Base-by-base conservation (phyloP, 257 asterid genomes). In the Rehmannia glutinosa region DNA sequence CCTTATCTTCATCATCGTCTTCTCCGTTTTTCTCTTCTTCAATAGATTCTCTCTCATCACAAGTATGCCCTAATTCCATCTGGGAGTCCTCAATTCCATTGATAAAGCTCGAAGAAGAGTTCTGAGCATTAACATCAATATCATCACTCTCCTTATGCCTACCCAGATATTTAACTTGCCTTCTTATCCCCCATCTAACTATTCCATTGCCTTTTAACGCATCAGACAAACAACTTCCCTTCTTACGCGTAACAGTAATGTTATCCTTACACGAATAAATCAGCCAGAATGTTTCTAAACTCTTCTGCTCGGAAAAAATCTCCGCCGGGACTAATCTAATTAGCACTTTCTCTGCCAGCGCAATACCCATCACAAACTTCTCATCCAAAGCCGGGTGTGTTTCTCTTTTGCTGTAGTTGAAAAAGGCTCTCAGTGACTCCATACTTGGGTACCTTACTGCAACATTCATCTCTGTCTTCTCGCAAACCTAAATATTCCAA, bases 371-470 rank as follows among this genome's bases (percentile, higher is more conserved):
- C 28, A 83, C 86, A 53, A 93, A 88, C 75, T 85, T 86, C 80
- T 90, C 94, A 11, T 93, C 97, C 64, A 90, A 63, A 25, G 89
- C 82, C 3, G 99, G 99, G 79, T 88, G 92, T 21, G 94, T 85
- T 52, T 83, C 92, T 60, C n/a, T 82, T 80, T 36, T 66, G 72
- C 84, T 84, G 77, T 79, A 86, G 77, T 73, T 74, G 70, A 93
- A 86, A 64, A 80, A 90, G 27, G 81, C 82, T 25, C 76, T 76
- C 4, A 93, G 78, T 1, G 97, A 86, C 52, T 84, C 82, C 85
- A 77, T 65, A 64, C 96, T 88, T 6, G 99, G 96, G 75, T 59
- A 93, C 75, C 95, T 90, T 49, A 88, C 83, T 1, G 82, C 81
- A 27, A 90, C 83, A 49, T 64, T 83, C 80, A 76, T 21, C 62